Conservation (phyloP, 306 rosid species). For the Canavalia ensiformis region DNA sequence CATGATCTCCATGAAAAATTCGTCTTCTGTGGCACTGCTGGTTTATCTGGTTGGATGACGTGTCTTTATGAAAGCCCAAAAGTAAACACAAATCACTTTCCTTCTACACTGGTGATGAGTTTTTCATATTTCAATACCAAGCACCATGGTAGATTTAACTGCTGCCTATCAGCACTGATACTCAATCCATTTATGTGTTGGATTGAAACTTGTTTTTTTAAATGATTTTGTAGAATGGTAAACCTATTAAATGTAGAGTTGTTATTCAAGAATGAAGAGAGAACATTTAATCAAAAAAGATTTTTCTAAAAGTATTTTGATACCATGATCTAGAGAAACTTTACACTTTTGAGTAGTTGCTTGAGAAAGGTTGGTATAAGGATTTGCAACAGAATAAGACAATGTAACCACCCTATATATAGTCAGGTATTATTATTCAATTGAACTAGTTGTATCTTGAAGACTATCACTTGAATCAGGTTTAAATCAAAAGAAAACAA, state of each 20-base stretch:
- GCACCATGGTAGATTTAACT: slow-evolving; percentile 23
- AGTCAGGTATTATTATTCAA: slow-evolving; percentile 15
- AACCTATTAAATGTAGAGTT: background rate
- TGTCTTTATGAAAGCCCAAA: background rate
- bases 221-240: background rate
- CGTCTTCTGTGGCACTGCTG: background rate
- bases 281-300: background rate
- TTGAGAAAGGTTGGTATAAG: background rate
- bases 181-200: background rate
- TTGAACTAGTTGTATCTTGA: slow-evolving; percentile 8
- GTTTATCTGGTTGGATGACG: background rate
- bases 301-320: slow-evolving; percentile 1
- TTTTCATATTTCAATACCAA: background rate
- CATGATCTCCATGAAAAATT: background rate
- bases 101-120: background rate
- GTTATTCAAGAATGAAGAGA: background rate
- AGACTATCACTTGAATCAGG: slow-evolving; percentile 10
- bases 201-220: slow-evolving; percentile 18
- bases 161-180: background rate
- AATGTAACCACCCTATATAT: background rate
- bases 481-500: background rate
- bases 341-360: background rate
- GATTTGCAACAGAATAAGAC: slow-evolving; percentile 20
- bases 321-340: background rate
- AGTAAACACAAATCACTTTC: background rate